A percentile compares a stretch with the other conserved stretches of the same genome.
These are phyloP conservation scores for Metschnikowia proteae DNA, from an alignment of 805 yeast species.

Conservation along the genomic window DNA sequence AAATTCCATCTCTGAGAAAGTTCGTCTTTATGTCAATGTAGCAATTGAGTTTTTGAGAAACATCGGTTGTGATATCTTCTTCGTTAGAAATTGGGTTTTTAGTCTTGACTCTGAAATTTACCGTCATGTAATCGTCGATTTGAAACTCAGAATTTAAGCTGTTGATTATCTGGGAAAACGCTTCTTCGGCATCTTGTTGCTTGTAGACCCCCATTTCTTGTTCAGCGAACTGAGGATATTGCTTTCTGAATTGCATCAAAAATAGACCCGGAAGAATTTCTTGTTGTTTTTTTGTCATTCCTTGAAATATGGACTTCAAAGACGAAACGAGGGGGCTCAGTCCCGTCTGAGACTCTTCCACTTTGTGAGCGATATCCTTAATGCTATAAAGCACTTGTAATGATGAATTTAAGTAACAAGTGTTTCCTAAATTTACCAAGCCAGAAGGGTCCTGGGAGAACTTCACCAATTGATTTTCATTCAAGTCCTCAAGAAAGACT, in stretches of 20 bases:
- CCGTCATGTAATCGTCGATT: constrained; percentile 55
- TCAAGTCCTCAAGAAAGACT: constrained; percentile 68
- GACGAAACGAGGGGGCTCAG: constrained; percentile 25
- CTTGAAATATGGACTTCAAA: constrained; percentile 43
- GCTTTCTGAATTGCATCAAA: constrained; percentile 58
- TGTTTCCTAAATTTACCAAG: constrained; percentile 65
- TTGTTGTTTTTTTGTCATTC: constrained; percentile 43
- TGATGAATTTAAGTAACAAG: constrained; percentile 73
- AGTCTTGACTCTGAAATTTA: constrained; percentile 60
- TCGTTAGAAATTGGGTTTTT: constrained; percentile 53
- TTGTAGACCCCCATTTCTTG: constrained; percentile 70
- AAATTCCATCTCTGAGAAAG: constrained; percentile 80
- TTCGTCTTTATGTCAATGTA: constrained; percentile 85
- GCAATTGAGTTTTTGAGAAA: constrained; percentile 75
- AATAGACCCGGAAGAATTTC: constrained; percentile 66
- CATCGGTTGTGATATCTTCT: constrained; percentile 34
- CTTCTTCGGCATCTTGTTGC: constrained; percentile 99
- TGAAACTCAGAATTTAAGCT: constrained; percentile 47
- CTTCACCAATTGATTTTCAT: constrained; percentile 38
- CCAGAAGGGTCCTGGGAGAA: constrained; percentile 57
- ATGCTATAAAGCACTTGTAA: constrained; percentile 52
- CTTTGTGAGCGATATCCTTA: constrained; percentile 37
- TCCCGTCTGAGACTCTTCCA: constrained; percentile 11
- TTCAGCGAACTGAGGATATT: constrained; percentile 88
- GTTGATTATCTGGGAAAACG: constrained; percentile 72